These are phyloP conservation scores for Arachnomyces sp. DNA, from an alignment of 2,329 filamentous ascomycete species.

Conservation along the genomic window DNA sequence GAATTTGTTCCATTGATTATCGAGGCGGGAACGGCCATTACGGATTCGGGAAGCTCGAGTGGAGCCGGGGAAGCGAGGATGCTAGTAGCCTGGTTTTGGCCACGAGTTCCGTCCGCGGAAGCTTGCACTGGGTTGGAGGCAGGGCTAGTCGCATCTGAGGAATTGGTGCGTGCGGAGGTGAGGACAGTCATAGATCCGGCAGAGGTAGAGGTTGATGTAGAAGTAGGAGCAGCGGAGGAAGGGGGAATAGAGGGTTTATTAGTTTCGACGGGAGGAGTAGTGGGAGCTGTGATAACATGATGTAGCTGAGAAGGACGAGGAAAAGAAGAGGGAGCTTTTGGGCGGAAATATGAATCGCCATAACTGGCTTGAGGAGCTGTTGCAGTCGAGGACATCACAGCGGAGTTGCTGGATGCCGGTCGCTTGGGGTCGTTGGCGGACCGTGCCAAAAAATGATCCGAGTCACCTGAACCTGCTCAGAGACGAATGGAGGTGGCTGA, in stretches of 20 bases:
- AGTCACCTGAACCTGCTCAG: conserved; percentile 35
- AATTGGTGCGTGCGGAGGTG: conserved; percentile 16
- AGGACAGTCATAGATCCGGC: conserved; percentile 20
- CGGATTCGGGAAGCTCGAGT: conserved; percentile 67
- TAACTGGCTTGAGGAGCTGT: conserved; percentile 29
- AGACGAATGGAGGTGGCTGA: conserved; percentile 24
- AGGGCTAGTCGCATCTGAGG: conserved; percentile 25
- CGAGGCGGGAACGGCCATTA: conserved; percentile 40
- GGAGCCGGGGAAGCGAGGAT: conserved; percentile 39
- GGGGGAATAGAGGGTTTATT: conserved; percentile 19
- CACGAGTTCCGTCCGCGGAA: conserved; percentile 26
- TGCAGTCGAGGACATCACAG: conserved; percentile 32
- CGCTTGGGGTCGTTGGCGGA: conserved; percentile 20
- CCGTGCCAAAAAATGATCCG: conserved; percentile 22
- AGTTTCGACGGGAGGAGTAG: conserved; percentile 15
- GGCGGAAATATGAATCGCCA: conserved; percentile 28
- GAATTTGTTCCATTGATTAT: conserved; percentile 6
- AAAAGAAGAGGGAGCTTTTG: conserved; percentile 29
- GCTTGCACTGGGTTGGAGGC: conserved; percentile 27
- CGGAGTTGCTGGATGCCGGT: conserved; percentile 7
- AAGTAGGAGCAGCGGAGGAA: conserved; percentile 22
- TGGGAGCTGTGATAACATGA: conserved; percentile 28
- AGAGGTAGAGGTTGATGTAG: conserved; percentile 21
- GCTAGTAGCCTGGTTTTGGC: conserved; percentile 17
- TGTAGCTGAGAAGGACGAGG: conserved; percentile 25